Base-by-base conservation (phyloP, 768 basidiomycete genomes). In the Podaxis sp. region DNA sequence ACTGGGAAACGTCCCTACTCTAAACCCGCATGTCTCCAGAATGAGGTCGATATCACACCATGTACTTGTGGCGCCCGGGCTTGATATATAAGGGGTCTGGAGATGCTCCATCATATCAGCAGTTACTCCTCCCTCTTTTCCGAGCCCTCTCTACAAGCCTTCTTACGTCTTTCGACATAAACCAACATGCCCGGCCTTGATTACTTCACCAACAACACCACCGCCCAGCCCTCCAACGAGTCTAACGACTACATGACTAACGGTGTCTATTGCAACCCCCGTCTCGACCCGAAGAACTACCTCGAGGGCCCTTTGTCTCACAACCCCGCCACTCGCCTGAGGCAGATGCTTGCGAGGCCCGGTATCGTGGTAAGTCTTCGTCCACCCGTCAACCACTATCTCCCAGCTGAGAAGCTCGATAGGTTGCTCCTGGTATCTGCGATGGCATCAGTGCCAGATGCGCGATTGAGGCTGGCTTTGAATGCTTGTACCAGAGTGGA, bases 401-500 rank as follows among this genome's bases (percentile, higher is more conserved):
- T 11, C 47, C 23, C 47, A 23, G 25, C 50, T 28, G 53, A 54
- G 11, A n/a, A 10, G 6, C 23, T 25, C 21, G 13, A 37, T 27
- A 88, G 86, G 70, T 87, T 67, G 87, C 86, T 7, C 87, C 86
- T 16, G 87, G 87, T 62, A 86, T 88, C 52, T 88, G 87, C 61
- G 87, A 88, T 56, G 87, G 87, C 46, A 89, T 90, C 65, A 87
- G 85, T 67, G 87, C 88, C 9, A 77, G 88, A 44, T 86, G 86
- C 60, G 88, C 88, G 4, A 73, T 90, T 11, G 88, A 90, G 71
- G 86, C 87, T 37, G 89, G 88, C n/a, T 90, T 90, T 66, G 77
- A 80, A 46, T 89, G 88, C 64, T 62, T 89, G 64, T 90, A 90
- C 70, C 88, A 89, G 73, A 88, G 83, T n/a, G 89, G 89, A 57